Evolutionary conservation across 306 rosid genomes (phyloP), one percentile per base, ranked within the genome.

Genomic region (Cyclanthera cordifolia): DNA sequence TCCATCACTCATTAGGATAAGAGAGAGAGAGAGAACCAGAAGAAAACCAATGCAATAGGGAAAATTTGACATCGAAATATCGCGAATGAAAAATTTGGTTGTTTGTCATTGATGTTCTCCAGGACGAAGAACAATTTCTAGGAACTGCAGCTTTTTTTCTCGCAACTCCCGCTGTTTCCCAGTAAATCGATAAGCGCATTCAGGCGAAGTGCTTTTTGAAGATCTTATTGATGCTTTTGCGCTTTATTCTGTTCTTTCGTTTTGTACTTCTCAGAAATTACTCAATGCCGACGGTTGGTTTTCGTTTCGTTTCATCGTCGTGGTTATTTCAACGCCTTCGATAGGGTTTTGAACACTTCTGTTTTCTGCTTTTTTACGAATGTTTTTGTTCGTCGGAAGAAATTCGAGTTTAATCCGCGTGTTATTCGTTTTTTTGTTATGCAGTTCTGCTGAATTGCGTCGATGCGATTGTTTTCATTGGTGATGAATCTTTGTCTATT

Each of bases 201-300:
- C 67, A 32, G 11, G 57, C 48, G 27, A 48, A 67, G 5, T 47
- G 16, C n/a, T 16, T 67, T 47, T 23, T 24, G 25, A 46, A 25
- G 55, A 67, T 43, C 70, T 13, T 65, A 17, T 23, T n/a, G 21
- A 4, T 13, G 34, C 2, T 5, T 21, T 13, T 41, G 30, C 52
- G 50, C 19, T 63, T 63, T 41, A 0, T 41, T 17, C 17, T 15
- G 16, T 63, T 63, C 19, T 63, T 51, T 63, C 17, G 51, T 41
- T 41, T 63, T 41, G 51, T 20, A 63, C 6, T 28, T 63, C 41
- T 41, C 52, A 12, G 52, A 10, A 52, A 63, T 63, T 41, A 63
- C 20, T 63, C 51, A 41, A 41, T 41, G 69, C 17, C 0, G 41
- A 14, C 21, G 69, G 69, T 63, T 52, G 52, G 69, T 63, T 63